These are phyloP conservation scores for Trichoderma asperellum DNA, from an alignment of 2,329 filamentous ascomycete genomes.

Conservation along the genomic window DNA sequence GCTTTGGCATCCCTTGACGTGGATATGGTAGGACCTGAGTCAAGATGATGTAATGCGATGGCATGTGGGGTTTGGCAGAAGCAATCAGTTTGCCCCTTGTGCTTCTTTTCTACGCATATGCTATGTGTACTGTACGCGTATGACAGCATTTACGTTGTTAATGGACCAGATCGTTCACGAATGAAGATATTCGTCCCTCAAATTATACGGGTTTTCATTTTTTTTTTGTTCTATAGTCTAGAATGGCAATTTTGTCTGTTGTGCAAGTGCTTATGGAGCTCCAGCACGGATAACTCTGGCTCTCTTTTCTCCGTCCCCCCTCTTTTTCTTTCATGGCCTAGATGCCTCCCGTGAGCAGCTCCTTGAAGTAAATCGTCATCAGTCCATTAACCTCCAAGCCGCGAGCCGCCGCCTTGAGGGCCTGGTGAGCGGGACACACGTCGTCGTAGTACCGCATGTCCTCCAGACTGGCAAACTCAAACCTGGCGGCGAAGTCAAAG, in stretches of 20 bases:
- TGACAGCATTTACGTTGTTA: background rate
- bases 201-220: background rate
- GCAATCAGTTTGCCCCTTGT: background rate
- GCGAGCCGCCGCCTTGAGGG: slow-evolving; percentile 45
- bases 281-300: background rate
- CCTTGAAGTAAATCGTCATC: slow-evolving; percentile 49
- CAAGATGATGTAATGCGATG: slow-evolving; percentile 20
- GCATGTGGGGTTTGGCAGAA: background rate
- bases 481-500: slow-evolving; percentile 66
- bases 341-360: slow-evolving; percentile 36
- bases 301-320: too few species aligned
- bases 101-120: background rate
- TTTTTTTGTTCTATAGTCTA: background rate
- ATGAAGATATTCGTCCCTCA: background rate
- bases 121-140: background rate
- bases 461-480: slow-evolving; percentile 64
- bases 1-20: background rate
- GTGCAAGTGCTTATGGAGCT: background rate
- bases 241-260: background rate
- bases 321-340: slow-evolving; percentile 16
- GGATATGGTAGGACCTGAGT: background rate
- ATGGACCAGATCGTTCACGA: background rate
- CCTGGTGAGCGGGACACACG: slow-evolving; percentile 49
- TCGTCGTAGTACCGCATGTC: slow-evolving; percentile 74
- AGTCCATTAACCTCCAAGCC: slow-evolving; percentile 43